A percentile compares a stretch with the other conserved stretches of the same genome.
These are phyloP conservation scores for Lactarius vividus DNA, from an alignment of 768 basidiomycete species.

Conservation along the genomic window DNA sequence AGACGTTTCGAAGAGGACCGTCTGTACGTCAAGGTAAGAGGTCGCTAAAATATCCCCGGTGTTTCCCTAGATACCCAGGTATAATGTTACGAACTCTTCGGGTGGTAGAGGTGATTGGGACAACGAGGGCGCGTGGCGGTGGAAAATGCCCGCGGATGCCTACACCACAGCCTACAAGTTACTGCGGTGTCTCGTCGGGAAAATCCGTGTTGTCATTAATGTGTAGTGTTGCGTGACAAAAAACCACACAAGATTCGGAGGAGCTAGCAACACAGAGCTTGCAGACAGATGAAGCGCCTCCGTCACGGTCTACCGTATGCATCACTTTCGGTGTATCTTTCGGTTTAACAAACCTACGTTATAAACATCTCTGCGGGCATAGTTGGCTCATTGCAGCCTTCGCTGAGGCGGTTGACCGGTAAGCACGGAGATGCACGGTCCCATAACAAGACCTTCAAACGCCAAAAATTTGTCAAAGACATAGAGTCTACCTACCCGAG, in stretches of 20 bases:
- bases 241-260: neutral
- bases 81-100: neutral
- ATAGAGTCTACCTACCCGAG: neutral
- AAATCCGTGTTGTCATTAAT: neutral
- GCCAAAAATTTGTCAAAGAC: neutral
- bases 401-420: conserved; percentile 7
- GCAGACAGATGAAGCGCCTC: neutral
- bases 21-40: neutral
- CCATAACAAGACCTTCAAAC: neutral
- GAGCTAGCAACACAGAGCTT: neutral
- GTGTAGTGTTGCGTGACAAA: neutral
- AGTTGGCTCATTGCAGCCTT: too few species aligned
- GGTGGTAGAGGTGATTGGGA: neutral
- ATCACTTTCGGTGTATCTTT: neutral
- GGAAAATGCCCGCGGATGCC: neutral
- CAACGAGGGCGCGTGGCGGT: neutral
- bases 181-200: neutral
- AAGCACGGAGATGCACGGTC: conserved; percentile 4
- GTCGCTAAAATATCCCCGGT: neutral
- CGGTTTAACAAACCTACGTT: neutral
- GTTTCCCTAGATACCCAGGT: neutral
- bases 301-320: neutral
- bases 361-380: neutral
- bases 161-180: neutral
- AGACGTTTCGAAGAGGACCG: neutral